Base-by-base conservation (phyloP, 208 protist species). In the Crithidia bombi region DNA sequence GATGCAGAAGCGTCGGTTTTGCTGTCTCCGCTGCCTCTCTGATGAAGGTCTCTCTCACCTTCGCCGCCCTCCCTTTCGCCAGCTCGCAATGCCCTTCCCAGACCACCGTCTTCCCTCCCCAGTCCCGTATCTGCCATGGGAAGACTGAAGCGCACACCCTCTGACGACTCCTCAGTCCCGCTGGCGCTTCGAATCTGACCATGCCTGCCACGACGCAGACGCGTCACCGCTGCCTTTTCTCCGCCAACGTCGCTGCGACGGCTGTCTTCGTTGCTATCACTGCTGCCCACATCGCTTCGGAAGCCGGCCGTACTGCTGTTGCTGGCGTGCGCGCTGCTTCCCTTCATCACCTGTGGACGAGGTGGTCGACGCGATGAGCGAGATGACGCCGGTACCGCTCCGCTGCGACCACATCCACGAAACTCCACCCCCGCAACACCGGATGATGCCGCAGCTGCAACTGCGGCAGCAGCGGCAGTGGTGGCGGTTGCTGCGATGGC, bases 111-210 rank as follows among this genome's bases (percentile, higher is more conserved):
- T n/a, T n/a, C n/a, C n/a, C n/a, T n/a, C n/a, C n/a, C n/a, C n/a
- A n/a, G n/a, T n/a, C n/a, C n/a, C n/a, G n/a, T n/a, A n/a, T n/a
- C n/a, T n/a, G n/a, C n/a, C n/a, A n/a, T n/a, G n/a, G 59, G 44
- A 0, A 65, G 32, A 30, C 59, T 51, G n/a, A 65, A 65, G 0
- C 44, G 59, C 44, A 65, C 44, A 5, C 59, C 59, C 2, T 64
- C 58, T 0, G 43, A 26, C 1, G 9, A 19, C 11, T 64, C 43
- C 58, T 52, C 56, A 11, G 35, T 26, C 5, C 21, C 5, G 21
- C 46, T 44, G 3, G 35, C 32, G 39, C 26, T 7, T 54, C 14
- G 14, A 6, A 5, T 21, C 14, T 19, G 44, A 49, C 44, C 21
- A 19, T 6, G 19, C 10, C 44, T 49, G 14, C 44, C 21, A 19